Percentiles rank a stretch among this genome's conserved stretches.
phyloP scores from a whole-genome alignment of 139 green algal genomes.

The Tetratostichococcus sp. region DNA sequence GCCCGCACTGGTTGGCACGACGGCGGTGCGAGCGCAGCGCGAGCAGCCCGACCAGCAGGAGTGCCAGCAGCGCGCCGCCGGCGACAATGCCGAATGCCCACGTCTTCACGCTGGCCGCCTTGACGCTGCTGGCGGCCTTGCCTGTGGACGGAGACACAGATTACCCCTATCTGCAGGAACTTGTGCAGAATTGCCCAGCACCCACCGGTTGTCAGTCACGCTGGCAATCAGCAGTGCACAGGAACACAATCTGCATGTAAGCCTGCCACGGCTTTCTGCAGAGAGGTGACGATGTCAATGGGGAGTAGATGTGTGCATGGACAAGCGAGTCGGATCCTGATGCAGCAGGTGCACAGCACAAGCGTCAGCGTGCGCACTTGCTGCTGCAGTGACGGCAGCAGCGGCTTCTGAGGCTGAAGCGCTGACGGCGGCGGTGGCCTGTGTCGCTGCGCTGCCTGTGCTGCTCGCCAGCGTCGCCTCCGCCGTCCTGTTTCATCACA shows the following conservation, averaged over 20 bases:
- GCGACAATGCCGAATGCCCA: not conserved
- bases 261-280: too few species aligned
- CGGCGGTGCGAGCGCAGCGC: not conserved
- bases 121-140: not conserved
- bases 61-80: too few species aligned
- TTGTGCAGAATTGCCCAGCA: too few species aligned
- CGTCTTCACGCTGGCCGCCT: not conserved
- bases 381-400: not conserved
- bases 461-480: not conserved
- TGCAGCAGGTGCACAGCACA: not conserved
- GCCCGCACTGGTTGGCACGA: not conserved
- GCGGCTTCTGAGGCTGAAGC: not conserved
- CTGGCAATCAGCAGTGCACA: too few species aligned
- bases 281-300: too few species aligned
- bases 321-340: too few species aligned
- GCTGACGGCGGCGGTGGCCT: too few species aligned
- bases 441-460: not conserved
- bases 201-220: too few species aligned
- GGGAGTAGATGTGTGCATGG: too few species aligned
- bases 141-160: too few species aligned
- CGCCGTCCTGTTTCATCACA: not conserved
- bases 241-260: too few species aligned
- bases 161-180: too few species aligned
- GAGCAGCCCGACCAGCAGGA: not conserved
- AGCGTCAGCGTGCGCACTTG: not conserved